These are phyloP conservation scores for Comarum palustre DNA, from an alignment of 306 rosid genomes.

Conservation along the genomic window DNA sequence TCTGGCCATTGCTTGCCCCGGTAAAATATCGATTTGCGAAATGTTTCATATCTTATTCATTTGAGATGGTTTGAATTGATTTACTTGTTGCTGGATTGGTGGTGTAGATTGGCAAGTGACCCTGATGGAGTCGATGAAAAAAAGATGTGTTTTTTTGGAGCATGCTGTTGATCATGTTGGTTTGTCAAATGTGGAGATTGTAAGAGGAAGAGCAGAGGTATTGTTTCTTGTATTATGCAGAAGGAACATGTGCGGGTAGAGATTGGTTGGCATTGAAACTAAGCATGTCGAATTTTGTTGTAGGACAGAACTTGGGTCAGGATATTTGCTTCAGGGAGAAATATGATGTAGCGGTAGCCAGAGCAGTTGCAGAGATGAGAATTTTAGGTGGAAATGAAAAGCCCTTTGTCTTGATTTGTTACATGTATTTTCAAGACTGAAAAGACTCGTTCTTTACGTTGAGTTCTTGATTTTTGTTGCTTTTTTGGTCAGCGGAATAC, in stretches of 20 bases:
- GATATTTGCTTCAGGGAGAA: conserved; percentile 63
- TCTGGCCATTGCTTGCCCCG: conserved; percentile 88
- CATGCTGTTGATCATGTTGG: conserved; percentile 56
- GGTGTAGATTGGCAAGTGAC: conserved; percentile 74
- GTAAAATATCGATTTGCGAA: conserved; percentile 29
- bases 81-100: conserved; percentile 18
- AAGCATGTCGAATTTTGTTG: conserved; percentile 23
- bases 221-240: background rate
- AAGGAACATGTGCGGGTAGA: background rate
- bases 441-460: conserved; percentile 12
- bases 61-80: background rate
- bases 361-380: conserved; percentile 96
- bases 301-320: conserved; percentile 84
- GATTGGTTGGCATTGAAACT: background rate
- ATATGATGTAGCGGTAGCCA: conserved; percentile 81
- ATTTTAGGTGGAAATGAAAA: conserved; percentile 47
- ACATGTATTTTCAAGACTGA: conserved; percentile 17
- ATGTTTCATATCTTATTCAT: background rate
- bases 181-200: conserved; percentile 63
- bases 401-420: conserved; percentile 8
- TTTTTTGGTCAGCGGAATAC: conserved; percentile 69
- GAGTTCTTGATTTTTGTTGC: conserved; percentile 18
- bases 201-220: conserved; percentile 98
- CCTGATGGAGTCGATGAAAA: conserved; percentile 78
- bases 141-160: conserved; percentile 84